phyloP scores from a whole-genome alignment of 306 rosid genomes.

The Cucumis cinereus region DNA sequence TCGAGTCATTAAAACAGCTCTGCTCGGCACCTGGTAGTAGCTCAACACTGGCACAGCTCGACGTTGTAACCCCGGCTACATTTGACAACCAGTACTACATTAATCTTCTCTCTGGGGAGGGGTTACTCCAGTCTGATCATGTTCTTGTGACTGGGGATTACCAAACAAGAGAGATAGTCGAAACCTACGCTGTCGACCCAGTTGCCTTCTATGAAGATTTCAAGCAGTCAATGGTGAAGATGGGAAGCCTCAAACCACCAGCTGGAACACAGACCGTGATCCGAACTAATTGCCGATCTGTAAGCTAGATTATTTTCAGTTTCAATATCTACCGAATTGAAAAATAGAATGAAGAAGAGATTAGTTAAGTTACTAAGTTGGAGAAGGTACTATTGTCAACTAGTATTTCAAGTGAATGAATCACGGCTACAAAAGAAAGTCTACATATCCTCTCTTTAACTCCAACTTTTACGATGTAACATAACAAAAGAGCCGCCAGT shows the following conservation, averaged over 20 bases:
- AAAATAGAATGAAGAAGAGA: not conserved
- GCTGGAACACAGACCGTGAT: conserved; percentile 29
- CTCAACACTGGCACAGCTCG: conserved; percentile 36
- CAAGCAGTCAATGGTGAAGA: conserved; percentile 46
- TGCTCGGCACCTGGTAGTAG: conserved; percentile 32
- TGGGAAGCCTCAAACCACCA: conserved; percentile 48
- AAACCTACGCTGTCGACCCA: conserved; percentile 39
- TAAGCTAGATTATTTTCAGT: conserved; percentile 6
- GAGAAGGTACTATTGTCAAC: not conserved
- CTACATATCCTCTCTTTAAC: not conserved
- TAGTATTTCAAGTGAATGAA: conserved; percentile 4
- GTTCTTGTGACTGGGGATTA: conserved; percentile 25
- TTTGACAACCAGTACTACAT: conserved; percentile 74
- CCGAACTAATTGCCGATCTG: conserved; percentile 41
- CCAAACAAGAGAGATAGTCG: conserved; percentile 41
- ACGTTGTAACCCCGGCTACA: conserved; percentile 55
- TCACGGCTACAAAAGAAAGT: not conserved
- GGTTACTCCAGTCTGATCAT: conserved; percentile 73
- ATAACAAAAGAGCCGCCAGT: not conserved
- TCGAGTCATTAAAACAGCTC: conserved; percentile 41
- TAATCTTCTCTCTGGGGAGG: conserved; percentile 64
- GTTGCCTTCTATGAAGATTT: conserved; percentile 53
- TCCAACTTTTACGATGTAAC: not conserved
- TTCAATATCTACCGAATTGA: not conserved
- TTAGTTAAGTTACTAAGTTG: not conserved